These are phyloP conservation scores for Alternaria atra DNA, from an alignment of 2,329 filamentous ascomycete species.

Conservation along the genomic window DNA sequence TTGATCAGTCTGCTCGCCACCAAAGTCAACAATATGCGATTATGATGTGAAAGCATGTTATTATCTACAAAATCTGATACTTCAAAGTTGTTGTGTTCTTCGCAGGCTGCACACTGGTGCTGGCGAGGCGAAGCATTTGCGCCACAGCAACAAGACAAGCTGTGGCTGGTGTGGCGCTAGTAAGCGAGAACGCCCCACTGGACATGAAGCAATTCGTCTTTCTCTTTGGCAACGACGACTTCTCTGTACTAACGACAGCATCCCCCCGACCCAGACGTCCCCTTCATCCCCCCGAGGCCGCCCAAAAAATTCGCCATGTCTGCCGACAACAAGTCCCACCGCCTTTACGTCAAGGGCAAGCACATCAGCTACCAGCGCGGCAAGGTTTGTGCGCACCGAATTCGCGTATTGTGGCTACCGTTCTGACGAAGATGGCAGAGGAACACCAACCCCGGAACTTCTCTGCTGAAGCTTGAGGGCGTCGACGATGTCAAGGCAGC, in stretches of 20 bases:
- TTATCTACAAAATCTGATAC: no score
- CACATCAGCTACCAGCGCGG: conserved; percentile 91
- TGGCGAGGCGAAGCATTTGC: not conserved
- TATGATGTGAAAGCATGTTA: not conserved
- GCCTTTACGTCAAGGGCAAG: conserved; percentile 72
- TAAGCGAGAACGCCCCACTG: conserved; percentile 10
- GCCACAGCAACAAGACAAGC: not conserved
- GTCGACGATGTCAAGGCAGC: conserved; percentile 90
- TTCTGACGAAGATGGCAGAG: conserved; percentile 68
- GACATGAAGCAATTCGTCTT: conserved; percentile 4
- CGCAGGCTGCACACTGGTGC: not conserved
- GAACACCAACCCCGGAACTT: conserved; percentile 86
- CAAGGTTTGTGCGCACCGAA: conserved; percentile 27
- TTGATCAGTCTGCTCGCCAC: not conserved
- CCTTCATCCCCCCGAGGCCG: conserved; percentile 33
- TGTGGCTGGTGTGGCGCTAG: conserved; percentile 10
- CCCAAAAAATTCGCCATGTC: conserved; percentile 49
- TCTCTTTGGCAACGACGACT: conserved; percentile 10
- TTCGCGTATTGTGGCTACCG: conserved; percentile 13
- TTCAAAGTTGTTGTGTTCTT: not conserved
- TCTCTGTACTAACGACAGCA: conserved; percentile 45
- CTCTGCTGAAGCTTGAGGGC: conserved; percentile 98
- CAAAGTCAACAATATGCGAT: not conserved
- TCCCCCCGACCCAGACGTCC: conserved; percentile 39
- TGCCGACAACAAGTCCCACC: conserved; percentile 48